Conservation (phyloP, 2,329 filamentous ascomycete species). For the Cladosporium oxysporum region DNA sequence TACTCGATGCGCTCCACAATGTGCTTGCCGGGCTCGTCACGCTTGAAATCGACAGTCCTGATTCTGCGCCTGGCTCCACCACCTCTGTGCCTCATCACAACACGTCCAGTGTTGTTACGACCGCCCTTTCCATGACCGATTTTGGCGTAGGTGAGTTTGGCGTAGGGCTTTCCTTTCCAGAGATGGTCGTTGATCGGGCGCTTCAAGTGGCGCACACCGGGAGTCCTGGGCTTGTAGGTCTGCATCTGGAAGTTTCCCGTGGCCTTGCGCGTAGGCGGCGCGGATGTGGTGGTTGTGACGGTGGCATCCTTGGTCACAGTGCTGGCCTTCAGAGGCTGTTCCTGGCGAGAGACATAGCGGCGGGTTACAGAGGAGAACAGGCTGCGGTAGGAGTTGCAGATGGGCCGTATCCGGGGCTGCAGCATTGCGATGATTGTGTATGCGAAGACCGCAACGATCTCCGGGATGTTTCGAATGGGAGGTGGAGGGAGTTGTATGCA, state of each 20-base stretch:
- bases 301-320: conserved; percentile 32
- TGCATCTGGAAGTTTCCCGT: conserved; percentile 56
- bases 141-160: conserved; percentile 84
- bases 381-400: conserved; percentile 53
- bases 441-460: conserved; percentile 13
- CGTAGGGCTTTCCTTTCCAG: conserved; percentile 86
- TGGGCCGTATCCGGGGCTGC: conserved; percentile 62
- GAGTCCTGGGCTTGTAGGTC: conserved; percentile 91
- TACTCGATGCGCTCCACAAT: conserved; percentile 93
- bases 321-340: conserved; percentile 23
- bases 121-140: conserved; percentile 92
- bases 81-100: conserved; percentile 89
- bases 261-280: conserved; percentile 33
- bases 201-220: conserved; percentile 86
- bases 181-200: conserved; percentile 94
- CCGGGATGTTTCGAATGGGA: not conserved
- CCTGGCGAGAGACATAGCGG: conserved; percentile 48
- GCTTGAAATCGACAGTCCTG: conserved; percentile 84
- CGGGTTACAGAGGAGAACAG: conserved; percentile 49
- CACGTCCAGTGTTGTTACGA: conserved; percentile 79
- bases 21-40: conserved; percentile 77
- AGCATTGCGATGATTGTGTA: conserved; percentile 54
- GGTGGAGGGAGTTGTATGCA: not conserved
- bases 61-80: conserved; percentile 92
- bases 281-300: conserved; percentile 32